Conservation (phyloP, 768 basidiomycete genomes). For the Hydnum rufescens region DNA sequence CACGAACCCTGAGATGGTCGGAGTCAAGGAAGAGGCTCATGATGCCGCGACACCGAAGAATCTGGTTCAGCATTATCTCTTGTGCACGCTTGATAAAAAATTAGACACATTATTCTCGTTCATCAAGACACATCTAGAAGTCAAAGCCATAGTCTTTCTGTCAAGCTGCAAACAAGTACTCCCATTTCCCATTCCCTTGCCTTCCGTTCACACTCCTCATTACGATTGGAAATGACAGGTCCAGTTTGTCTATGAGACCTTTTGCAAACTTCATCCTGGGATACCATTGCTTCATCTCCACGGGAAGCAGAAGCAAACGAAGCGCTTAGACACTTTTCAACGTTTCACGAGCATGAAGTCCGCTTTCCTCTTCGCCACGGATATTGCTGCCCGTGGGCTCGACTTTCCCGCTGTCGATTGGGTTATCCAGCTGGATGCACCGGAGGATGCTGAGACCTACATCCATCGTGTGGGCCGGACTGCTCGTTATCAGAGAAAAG, state of each 20-base stretch:
- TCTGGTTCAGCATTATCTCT: constrained; percentile 76
- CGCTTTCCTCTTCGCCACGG: constrained; percentile 82
- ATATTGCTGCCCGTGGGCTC: constrained; percentile 86
- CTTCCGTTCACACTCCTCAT: neutral
- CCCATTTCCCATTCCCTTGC: neutral
- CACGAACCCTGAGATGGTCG: constrained; percentile 57
- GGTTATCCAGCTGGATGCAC: constrained; percentile 91
- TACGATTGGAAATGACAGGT: constrained; percentile 21
- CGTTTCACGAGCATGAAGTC: constrained; percentile 68
- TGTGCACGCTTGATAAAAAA: constrained; percentile 70
- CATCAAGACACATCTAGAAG: constrained; percentile 80
- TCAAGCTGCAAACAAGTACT: constrained; percentile 81
- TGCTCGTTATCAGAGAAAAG: constrained; percentile 79
- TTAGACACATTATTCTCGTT: constrained; percentile 87
- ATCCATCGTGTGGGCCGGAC: constrained; percentile 94
- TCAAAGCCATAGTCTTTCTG: constrained; percentile 83
- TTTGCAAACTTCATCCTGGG: constrained; percentile 90
- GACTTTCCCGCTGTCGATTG: constrained; percentile 95
- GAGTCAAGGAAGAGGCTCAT: constrained; percentile 25
- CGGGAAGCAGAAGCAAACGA: constrained; percentile 91
- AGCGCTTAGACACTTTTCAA: constrained; percentile 62
- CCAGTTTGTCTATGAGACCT: constrained; percentile 87
- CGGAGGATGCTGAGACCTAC: constrained; percentile 94
- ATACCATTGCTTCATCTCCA: constrained; percentile 83
- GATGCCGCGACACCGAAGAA: constrained; percentile 41